A percentile compares a stretch with the other conserved stretches of the same genome.
These are phyloP conservation scores for Penicillium brasilianum DNA, from an alignment of 2,329 filamentous ascomycete genomes.

Conservation along the genomic window DNA sequence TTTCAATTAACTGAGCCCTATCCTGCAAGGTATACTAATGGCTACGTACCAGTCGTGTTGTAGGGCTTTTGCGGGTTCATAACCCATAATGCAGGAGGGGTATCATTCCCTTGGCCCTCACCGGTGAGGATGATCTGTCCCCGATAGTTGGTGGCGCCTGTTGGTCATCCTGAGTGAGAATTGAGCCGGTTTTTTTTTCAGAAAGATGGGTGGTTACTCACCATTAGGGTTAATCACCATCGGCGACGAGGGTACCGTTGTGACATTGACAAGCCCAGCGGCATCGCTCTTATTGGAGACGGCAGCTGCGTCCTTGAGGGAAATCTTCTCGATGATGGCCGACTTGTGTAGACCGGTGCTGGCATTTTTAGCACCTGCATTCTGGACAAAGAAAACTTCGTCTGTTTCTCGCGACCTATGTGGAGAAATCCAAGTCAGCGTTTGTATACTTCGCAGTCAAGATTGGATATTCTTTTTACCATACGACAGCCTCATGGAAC, in stretches of 20 bases:
- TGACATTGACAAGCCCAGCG: not conserved
- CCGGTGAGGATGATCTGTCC: constrained; percentile 12
- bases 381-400: constrained; percentile 29
- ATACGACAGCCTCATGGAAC: constrained; percentile 3
- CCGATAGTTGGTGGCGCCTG: not conserved
- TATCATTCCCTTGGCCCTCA: constrained; percentile 25
- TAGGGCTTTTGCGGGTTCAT: constrained; percentile 27
- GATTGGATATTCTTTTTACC: not conserved
- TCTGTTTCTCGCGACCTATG: constrained; percentile 19
- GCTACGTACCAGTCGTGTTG: constrained; percentile 19
- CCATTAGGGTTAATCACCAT: constrained; percentile 7
- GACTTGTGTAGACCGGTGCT: constrained; percentile 19
- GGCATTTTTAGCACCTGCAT: constrained; percentile 22
- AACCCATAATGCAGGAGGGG: constrained; percentile 23
- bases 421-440: not conserved
- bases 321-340: constrained; percentile 18
- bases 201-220: not conserved
- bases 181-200: not conserved
- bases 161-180: not conserved
- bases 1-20: not conserved
- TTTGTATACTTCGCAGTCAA: no score
- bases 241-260: constrained; percentile 1
- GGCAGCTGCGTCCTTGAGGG: not conserved
- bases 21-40: not conserved
- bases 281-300: not conserved